These are phyloP conservation scores for Phytophthora pisi DNA, from an alignment of 352 stramenopile genomes.

Conservation along the genomic window DNA sequence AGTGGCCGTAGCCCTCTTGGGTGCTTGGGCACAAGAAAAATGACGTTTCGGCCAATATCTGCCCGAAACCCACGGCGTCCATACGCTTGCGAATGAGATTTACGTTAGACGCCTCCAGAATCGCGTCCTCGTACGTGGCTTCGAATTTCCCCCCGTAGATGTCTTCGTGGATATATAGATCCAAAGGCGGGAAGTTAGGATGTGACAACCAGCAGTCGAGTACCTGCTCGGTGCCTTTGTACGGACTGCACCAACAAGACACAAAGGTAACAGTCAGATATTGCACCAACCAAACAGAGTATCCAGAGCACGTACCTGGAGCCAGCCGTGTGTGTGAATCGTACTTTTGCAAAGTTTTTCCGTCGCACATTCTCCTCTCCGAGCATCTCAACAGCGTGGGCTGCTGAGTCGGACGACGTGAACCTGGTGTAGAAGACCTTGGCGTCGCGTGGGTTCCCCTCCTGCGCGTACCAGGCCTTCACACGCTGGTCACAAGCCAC, in stretches of 20 bases:
- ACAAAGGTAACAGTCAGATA: constrained; percentile 3
- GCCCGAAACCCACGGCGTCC: constrained; percentile 37
- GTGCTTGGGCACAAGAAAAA: constrained; percentile 63
- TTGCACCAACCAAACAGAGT: background rate
- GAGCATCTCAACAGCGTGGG: constrained; percentile 20
- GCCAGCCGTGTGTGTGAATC: constrained; percentile 58
- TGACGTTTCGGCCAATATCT: constrained; percentile 43
- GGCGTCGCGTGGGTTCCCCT: constrained; percentile 40
- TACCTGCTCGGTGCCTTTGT: constrained; percentile 57
- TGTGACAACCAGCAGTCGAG: constrained; percentile 61
- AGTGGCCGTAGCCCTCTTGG: constrained; percentile 70
- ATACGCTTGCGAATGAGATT: constrained; percentile 40
- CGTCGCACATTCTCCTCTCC: constrained; percentile 20
- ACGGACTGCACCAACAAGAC: constrained; percentile 30
- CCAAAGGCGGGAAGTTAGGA: constrained; percentile 47
- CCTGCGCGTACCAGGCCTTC: constrained; percentile 51
- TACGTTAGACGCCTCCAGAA: constrained; percentile 33
- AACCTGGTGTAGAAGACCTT: constrained; percentile 55
- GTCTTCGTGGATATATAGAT: constrained; percentile 34
- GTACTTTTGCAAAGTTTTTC: constrained; percentile 46
- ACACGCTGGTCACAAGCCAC: constrained; percentile 45
- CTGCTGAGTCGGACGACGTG: constrained; percentile 43
- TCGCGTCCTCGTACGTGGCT: constrained; percentile 21
- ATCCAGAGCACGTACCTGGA: constrained; percentile 29
- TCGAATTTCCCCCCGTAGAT: constrained; percentile 23